These are phyloP conservation scores for Talaromyces sp. DNA, from an alignment of 2,329 filamentous ascomycete genomes.

Conservation along the genomic window DNA sequence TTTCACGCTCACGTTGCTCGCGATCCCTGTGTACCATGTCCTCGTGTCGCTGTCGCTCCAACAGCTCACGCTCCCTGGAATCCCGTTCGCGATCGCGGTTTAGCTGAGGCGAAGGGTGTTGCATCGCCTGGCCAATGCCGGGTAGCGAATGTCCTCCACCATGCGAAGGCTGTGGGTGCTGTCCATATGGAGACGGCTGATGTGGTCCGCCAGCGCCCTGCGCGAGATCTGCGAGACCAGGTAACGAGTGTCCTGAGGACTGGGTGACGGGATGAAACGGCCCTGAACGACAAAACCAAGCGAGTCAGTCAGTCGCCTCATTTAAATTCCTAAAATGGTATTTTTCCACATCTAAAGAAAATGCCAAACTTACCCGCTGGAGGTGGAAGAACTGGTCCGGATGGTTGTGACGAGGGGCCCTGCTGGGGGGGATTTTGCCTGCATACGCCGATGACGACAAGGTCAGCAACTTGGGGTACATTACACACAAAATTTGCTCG, in stretches of 20 bases:
- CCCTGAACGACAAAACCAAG: conserved; percentile 22
- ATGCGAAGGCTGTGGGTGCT: conserved; percentile 35
- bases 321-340: background rate
- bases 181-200: conserved; percentile 39
- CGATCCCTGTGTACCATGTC: conserved; percentile 55
- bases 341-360: background rate
- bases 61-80: conserved; percentile 51
- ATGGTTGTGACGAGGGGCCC: conserved; percentile 32
- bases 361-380: conserved; percentile 32
- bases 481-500: background rate
- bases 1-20: conserved; percentile 45
- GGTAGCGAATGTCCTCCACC: conserved; percentile 34
- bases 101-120: conserved; percentile 39
- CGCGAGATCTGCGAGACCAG: conserved; percentile 43
- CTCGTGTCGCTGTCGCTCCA: conserved; percentile 50
- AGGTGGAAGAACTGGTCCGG: conserved; percentile 36
- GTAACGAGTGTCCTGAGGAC: conserved; percentile 41
- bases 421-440: conserved; percentile 38
- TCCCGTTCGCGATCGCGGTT: conserved; percentile 47
- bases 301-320: background rate
- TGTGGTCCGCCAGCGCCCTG: conserved; percentile 39
- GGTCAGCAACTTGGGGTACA: background rate
- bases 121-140: conserved; percentile 39
- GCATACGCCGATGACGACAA: conserved; percentile 6
- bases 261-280: conserved; percentile 40